Percentiles rank a stretch among this genome's conserved stretches.
These are phyloP conservation scores for Stentor coeruleus DNA, from an alignment of 73 alveolate species.

Conservation along the genomic window DNA sequence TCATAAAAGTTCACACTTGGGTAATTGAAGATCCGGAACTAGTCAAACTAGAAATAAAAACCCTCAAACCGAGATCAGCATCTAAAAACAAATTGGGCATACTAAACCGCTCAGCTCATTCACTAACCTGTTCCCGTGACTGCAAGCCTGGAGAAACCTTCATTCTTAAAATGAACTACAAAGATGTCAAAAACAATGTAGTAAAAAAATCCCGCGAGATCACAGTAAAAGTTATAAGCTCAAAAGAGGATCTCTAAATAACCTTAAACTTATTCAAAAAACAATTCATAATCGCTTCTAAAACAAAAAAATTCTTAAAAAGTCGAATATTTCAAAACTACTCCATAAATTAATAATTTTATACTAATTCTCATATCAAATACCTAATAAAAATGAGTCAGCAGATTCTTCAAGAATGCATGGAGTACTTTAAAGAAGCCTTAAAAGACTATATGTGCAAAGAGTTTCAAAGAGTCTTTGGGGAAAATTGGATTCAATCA, in stretches of 20 bases:
- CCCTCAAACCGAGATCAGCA: not conserved
- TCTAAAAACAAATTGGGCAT: not conserved
- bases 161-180: not conserved
- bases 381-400: not conserved
- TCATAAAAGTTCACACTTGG: not conserved
- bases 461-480: not conserved
- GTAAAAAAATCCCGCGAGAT: not conserved
- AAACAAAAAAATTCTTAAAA: too few relatives aligned
- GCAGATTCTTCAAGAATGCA: not conserved
- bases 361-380: too few relatives aligned
- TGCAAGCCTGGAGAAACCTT: not conserved
- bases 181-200: not conserved
- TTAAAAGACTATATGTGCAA: too few relatives aligned
- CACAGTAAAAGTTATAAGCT: not conserved
- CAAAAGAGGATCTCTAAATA: not conserved
- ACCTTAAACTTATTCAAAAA: too few relatives aligned
- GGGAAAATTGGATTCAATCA: not conserved
- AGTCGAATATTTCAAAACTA: too few relatives aligned
- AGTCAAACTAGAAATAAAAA: not conserved
- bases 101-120: not conserved
- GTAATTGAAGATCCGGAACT: not conserved
- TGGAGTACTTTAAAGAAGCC: not conserved
- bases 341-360: too few relatives aligned
- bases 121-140: not conserved
- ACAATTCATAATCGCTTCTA: too few relatives aligned